Evolutionary conservation across 78 protist species (phyloP).

Genomic region (Dictyostelium brefeldianum): DNA sequence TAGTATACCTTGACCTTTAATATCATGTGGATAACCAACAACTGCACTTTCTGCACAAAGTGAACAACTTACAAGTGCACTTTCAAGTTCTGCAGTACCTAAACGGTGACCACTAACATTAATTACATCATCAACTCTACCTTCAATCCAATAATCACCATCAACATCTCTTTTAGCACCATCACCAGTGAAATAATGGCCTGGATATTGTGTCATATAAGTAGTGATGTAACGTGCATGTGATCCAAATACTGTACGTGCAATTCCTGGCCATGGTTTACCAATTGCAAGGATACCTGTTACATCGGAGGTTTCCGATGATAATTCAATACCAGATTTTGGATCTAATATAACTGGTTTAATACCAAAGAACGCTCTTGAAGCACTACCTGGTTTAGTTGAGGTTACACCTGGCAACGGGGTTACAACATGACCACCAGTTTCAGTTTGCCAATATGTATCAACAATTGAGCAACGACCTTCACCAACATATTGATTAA

Average conservation of each 20-base stretch:
- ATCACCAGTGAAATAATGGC: constrained; percentile 97
- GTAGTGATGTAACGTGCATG: constrained; percentile 86
- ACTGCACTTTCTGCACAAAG: constrained; percentile 94
- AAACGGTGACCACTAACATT: constrained; percentile 97
- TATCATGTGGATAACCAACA: constrained; percentile 93
- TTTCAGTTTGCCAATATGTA: constrained; percentile 99
- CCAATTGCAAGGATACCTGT: constrained; percentile 83
- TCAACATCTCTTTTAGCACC: constrained; percentile 90
- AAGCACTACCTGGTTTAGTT: constrained; percentile 95
- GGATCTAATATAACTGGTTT: constrained; percentile 90
- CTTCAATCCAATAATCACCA: constrained; percentile 95
- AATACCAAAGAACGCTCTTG: constrained; percentile 97
- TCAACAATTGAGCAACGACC: constrained; percentile 95
- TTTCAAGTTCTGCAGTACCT: constrained; percentile 97
- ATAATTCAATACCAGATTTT: constrained; percentile 23
- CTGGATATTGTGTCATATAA: constrained; percentile 88
- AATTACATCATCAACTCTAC: constrained; percentile 95
- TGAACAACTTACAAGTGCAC: constrained; percentile 83
- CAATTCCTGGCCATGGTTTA: constrained; percentile 95
- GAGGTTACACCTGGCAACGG: constrained; percentile 96
- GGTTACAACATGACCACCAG: constrained; percentile 96
- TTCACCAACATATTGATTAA: constrained; percentile 91
- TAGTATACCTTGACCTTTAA: constrained; percentile 94
- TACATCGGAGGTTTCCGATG: constrained; percentile 79
- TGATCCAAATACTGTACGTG: constrained; percentile 90